Percentiles rank a stretch among this genome's conserved stretches.
These are phyloP conservation scores for Coemansia sp. DNA, from an alignment of 192 early-diverging fungal genomes.

Conservation along the genomic window DNA sequence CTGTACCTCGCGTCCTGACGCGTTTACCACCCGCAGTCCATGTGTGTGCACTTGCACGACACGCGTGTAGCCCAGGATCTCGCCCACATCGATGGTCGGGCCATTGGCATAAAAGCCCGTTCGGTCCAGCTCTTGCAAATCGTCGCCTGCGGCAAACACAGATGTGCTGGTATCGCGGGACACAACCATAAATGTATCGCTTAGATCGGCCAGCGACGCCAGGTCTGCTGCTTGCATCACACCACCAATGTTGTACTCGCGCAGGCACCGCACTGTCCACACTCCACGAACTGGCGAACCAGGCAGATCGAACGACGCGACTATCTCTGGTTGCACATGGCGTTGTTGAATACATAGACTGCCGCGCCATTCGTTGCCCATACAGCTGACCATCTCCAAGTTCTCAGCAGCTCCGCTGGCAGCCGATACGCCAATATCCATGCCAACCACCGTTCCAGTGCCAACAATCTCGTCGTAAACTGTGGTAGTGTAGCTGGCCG, in stretches of 20 bases:
- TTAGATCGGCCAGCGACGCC: slow-evolving; percentile 24
- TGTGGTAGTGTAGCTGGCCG: slow-evolving; percentile 58
- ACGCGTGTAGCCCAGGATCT: slow-evolving; percentile 65
- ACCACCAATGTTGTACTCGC: slow-evolving; percentile 50
- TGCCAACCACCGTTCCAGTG: slow-evolving; percentile 74
- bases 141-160: slow-evolving; percentile 78
- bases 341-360: slow-evolving; percentile 61
- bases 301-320: slow-evolving; percentile 58
- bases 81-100: slow-evolving; percentile 75
- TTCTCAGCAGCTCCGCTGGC: slow-evolving; percentile 9
- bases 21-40: slow-evolving; percentile 72
- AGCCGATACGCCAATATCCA: slow-evolving; percentile 66
- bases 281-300: slow-evolving; percentile 44
- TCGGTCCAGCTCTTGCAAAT: slow-evolving; percentile 70
- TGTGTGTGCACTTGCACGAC: slow-evolving; percentile 83
- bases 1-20: slow-evolving; percentile 41
- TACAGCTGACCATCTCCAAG: slow-evolving; percentile 63
- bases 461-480: slow-evolving; percentile 77
- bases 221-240: slow-evolving; percentile 42
- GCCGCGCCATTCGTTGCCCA: slow-evolving; percentile 60
- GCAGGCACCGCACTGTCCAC: slow-evolving; percentile 39
- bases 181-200: slow-evolving; percentile 45
- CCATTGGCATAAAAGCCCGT: slow-evolving; percentile 73
- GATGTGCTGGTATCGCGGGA: slow-evolving; percentile 35
- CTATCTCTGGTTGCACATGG: slow-evolving; percentile 61